A percentile compares a stretch with the other conserved stretches of the same genome.
phyloP scores from a whole-genome alignment of 1,139 yeast genomes.

The Candida sanyaensis region DNA sequence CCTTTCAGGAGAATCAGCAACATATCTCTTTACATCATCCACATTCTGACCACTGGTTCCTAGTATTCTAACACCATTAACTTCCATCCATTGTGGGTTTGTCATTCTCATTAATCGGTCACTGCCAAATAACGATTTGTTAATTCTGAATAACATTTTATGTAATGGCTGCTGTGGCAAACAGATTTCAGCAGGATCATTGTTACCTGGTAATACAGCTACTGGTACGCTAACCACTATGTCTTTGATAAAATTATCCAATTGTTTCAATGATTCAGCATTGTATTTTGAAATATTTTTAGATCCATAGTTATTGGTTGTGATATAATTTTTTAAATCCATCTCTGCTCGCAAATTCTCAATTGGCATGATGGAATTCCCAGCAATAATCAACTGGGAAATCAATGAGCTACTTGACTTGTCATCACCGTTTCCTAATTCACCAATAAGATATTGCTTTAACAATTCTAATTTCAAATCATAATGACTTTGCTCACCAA shows the following conservation, averaged over 20 bases:
- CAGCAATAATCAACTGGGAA: slow-evolving; percentile 67
- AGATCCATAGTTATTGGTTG: slow-evolving; percentile 52
- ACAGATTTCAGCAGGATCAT: slow-evolving; percentile 81
- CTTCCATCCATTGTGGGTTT: slow-evolving; percentile 72
- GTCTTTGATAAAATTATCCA: slow-evolving; percentile 65
- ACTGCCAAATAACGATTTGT: slow-evolving; percentile 44
- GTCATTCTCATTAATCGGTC: slow-evolving; percentile 52
- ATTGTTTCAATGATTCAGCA: slow-evolving; percentile 36
- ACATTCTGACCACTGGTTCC: slow-evolving; percentile 88
- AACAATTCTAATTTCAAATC: slow-evolving; percentile 60
- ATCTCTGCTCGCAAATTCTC: slow-evolving; percentile 19
- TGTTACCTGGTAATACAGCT: slow-evolving; percentile 78
- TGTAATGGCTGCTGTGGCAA: slow-evolving; percentile 92
- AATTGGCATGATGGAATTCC: slow-evolving; percentile 61
- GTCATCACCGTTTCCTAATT: slow-evolving; percentile 45
- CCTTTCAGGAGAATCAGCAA: slow-evolving; percentile 15
- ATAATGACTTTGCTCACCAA: slow-evolving; percentile 44
- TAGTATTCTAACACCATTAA: slow-evolving; percentile 57
- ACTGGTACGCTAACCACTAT: slow-evolving; percentile 63
- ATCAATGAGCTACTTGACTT: slow-evolving; percentile 33
- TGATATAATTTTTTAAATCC: slow-evolving; percentile 28
- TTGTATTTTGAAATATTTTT: slow-evolving; percentile 53
- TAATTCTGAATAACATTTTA: slow-evolving; percentile 60
- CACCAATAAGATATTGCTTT: slow-evolving; percentile 73
- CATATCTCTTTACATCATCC: slow-evolving; percentile 71